Base-by-base conservation (phyloP, 495 filamentous ascomycete species). In the Aspergillus conjunctus region DNA sequence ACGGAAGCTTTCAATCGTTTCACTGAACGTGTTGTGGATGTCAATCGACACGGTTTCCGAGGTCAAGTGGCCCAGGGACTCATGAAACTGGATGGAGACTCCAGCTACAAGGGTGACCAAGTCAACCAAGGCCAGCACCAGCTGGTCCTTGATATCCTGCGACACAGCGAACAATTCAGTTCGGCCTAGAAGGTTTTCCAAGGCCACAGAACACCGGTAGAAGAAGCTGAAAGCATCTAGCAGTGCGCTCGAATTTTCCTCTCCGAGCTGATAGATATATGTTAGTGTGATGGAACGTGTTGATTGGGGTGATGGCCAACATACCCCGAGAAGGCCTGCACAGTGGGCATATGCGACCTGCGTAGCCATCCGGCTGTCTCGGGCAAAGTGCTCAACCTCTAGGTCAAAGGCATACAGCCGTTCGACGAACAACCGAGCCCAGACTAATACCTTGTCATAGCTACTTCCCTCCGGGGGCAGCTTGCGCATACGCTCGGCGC, bases 101-200 rank as follows among this genome's bases (percentile, higher is more conserved):
- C 62, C 59, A 26, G 65, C 63, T 33, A 76, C 67, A n/a, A 76
- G 65, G 0, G 70, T 74, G 7, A 76, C 70, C 21, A 76, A 46
- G 54, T 76, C 73, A 12, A 67, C 68, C 52, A 76, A 59, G 22
- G 73, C 71, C 0, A 76, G 62, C 12, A 74, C 62, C 1, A 76
- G 66, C 63, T 76, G 73, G 37, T 76, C 73, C 57, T 74, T 76
- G 65, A 74, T 76, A n/a, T 71, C 69, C 34, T 71, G 67, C 4
- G 73, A 76, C 30, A 74, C 70, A 4, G 52, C 39, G 53, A 76
- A 76, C 17, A 76, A 54, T 62, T 74, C 71, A 1, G 68, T 65
- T 1, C 73, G 70, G 46, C 73, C 69, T 17, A 76, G 59, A 10
- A 76, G 63, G 43, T 74, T 74, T 2, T 68, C 72, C 12, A 76